Base-by-base conservation (phyloP, 495 filamentous ascomycete genomes). In the Neurospora sp. region DNA sequence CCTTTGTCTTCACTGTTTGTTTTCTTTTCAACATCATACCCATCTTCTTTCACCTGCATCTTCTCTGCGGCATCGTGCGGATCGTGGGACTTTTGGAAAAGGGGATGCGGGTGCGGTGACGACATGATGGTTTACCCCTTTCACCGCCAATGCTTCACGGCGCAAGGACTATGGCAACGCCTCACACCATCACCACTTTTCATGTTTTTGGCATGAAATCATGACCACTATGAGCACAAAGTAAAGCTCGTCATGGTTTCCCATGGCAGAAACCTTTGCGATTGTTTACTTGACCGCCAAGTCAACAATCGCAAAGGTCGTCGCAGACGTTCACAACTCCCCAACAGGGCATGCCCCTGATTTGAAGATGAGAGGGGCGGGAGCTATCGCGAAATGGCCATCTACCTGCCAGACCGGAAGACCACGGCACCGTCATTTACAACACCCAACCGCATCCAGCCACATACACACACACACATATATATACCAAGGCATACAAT, bases 1-100 rank as follows among this genome's bases (percentile, higher is more conserved):
- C 68, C 48, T 69, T 71, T 68, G 53, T 65, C 27, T 38, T 71
- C 20, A 71, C 20, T 71, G 71, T 74, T 74, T 42, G 72, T 42
- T 70, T 40, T 40, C 37, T 59, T 59, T 41, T 38, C 14, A 37
- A 27, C 12, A 69, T 38, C n/a, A 14, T 37, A 10, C 6, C 20
- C 40, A 35, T 61, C 40, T 68, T 65, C 12, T 39, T 72, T 70
- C 9, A n/a, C 10, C 16, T 22, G 44, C 69, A 44, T 44, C 12
- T 68, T 59, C 70, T 20, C 16, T 17, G 70, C 48, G 48, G 44
- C 48, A 10, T 65, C 27, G 5, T 35, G 27, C 53, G 53, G 53
- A 65, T 65, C 53, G 22, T 65, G 53, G 27, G 27, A 65, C 6
- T 65, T 65, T 3, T 3, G 27, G n/a, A 65, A 31, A 65, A 17